Evolutionary conservation across 768 basidiomycete genomes (phyloP).

Genomic region (Leucogyrophana mollusca): DNA sequence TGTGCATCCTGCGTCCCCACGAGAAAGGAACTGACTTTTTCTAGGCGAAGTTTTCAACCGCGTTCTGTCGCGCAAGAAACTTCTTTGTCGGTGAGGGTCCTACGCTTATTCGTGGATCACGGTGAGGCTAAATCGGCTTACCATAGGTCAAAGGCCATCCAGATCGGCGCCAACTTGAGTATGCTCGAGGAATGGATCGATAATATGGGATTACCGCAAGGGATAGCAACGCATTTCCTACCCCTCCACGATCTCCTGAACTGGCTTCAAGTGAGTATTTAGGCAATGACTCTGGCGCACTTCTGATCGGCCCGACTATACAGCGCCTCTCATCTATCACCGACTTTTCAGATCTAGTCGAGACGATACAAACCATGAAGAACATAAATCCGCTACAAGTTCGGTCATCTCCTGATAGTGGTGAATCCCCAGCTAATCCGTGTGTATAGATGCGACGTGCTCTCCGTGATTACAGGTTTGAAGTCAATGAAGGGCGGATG

Average conservation of each 20-base stretch:
- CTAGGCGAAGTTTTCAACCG: constrained; percentile 85
- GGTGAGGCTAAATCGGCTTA: constrained; percentile 11
- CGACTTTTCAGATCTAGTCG: constrained; percentile 86
- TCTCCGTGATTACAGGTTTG: constrained; percentile 90
- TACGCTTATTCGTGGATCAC: neutral
- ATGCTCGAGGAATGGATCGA: constrained; percentile 92
- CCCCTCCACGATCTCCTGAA: constrained; percentile 81
- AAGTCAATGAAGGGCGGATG: constrained; percentile 91
- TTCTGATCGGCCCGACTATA: constrained; percentile 4
- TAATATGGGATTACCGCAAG: constrained; percentile 73
- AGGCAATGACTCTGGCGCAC: neutral
- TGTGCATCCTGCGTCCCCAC: constrained; percentile 27
- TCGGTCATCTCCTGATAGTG: constrained; percentile 7
- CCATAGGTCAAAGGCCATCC: constrained; percentile 76
- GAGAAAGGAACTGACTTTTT: constrained; percentile 12
- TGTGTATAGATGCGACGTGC: constrained; percentile 80
- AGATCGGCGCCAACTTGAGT: constrained; percentile 85
- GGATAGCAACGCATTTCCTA: constrained; percentile 77
- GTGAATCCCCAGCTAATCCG: neutral
- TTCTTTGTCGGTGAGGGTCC: constrained; percentile 73
- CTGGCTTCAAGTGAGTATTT: constrained; percentile 72
- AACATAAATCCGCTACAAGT: constrained; percentile 92
- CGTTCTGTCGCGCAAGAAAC: constrained; percentile 88
- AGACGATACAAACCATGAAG: constrained; percentile 85
- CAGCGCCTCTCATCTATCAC: constrained; percentile 84